Evolutionary conservation across 2,329 filamentous ascomycete species (phyloP), one percentile per base, ranked within the genome.

Genomic region (Teratosphaeria zuluensis): DNA sequence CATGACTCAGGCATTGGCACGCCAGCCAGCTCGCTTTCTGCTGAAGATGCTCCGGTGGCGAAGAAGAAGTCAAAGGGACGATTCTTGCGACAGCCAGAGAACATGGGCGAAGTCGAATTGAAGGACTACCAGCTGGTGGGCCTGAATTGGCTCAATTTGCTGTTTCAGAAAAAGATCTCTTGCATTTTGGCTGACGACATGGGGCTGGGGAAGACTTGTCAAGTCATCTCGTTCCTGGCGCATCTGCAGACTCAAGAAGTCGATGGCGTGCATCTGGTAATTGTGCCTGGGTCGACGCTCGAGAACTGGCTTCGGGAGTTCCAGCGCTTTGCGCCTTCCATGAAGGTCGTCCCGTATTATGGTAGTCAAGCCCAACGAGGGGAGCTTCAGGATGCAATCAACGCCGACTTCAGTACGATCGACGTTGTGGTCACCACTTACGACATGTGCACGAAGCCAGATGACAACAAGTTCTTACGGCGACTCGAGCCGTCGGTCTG

Each of bases 241-340:
- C 87, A 96, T 66, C 78, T 99, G 30, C 84, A 89, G 16, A 84
- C 91, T 68, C 83, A 83, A 32, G 84, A 76, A 62, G 80, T 76
- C 69, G 84, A 69, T 77, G 90, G 89, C 68, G 90, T 77, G 77
- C 84, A 96, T 70, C 76, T 99, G 38, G 83, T 99, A 42, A 86
- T 99, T 31, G 94, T 97, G 1, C 94, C 94, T 4, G 89, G 90
- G 0, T 96, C 92, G 0, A 96, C 92, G 0, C 82, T 96, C 9
- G 92, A 96, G 69, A 99, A 99, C 70, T 99, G 94, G 94, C 82
- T 95, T 55, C 84, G 85, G 55, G 94, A 99, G 72, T 96, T 99
- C 68, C 78, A 87, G 62, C 86, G 84, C 54, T 99, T 99, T 72
- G 92, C 92, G 5, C 90, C 90, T 0, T 78, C 78, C 0, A 74